Evolutionary conservation across 495 filamentous ascomycete species (phyloP).

Genomic region (Aspergillus coremiiformis): DNA sequence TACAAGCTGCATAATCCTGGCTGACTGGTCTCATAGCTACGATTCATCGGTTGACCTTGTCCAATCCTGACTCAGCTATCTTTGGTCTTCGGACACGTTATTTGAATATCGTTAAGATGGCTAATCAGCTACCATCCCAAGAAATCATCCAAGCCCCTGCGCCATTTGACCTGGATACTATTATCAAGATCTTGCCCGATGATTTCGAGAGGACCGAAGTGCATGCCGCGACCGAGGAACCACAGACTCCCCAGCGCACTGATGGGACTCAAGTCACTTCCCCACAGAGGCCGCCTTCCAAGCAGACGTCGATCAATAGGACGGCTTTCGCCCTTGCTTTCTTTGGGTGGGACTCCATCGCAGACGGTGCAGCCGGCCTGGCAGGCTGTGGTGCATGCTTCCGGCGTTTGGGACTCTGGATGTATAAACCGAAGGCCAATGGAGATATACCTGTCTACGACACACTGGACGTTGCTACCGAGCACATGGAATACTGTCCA

Average conservation of each 20-base stretch:
- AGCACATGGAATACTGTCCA: slow-evolving; percentile 77
- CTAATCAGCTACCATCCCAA: slow-evolving; percentile 43
- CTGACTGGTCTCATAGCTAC: slow-evolving; percentile 30
- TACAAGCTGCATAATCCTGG: not conserved
- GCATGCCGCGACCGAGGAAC: slow-evolving; percentile 4
- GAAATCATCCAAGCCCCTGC: slow-evolving; percentile 42
- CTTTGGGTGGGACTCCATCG: slow-evolving; percentile 76
- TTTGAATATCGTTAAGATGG: slow-evolving; percentile 41
- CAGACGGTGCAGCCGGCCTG: slow-evolving; percentile 58
- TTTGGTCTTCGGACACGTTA: slow-evolving; percentile 54
- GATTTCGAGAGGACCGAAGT: slow-evolving; percentile 21
- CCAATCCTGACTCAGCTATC: slow-evolving; percentile 50
- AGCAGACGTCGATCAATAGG: slow-evolving; percentile 42
- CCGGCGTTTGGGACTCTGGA: slow-evolving; percentile 84
- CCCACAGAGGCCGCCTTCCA: slow-evolving; percentile 6
- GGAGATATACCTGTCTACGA: slow-evolving; percentile 51
- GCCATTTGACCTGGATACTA: slow-evolving; percentile 28
- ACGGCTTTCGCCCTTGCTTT: slow-evolving; percentile 68
- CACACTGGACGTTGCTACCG: slow-evolving; percentile 54
- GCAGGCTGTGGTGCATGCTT: slow-evolving; percentile 78
- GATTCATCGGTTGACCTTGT: slow-evolving; percentile 50
- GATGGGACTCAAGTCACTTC: slow-evolving; percentile 7
- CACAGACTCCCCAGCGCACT: slow-evolving; percentile 1
- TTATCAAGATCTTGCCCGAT: slow-evolving; percentile 28
- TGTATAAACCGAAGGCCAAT: slow-evolving; percentile 62